A percentile compares a stretch with the other conserved stretches of the same genome.
These are phyloP conservation scores for Alternaria solani DNA, from an alignment of 2,329 filamentous ascomycete species.

Conservation along the genomic window DNA sequence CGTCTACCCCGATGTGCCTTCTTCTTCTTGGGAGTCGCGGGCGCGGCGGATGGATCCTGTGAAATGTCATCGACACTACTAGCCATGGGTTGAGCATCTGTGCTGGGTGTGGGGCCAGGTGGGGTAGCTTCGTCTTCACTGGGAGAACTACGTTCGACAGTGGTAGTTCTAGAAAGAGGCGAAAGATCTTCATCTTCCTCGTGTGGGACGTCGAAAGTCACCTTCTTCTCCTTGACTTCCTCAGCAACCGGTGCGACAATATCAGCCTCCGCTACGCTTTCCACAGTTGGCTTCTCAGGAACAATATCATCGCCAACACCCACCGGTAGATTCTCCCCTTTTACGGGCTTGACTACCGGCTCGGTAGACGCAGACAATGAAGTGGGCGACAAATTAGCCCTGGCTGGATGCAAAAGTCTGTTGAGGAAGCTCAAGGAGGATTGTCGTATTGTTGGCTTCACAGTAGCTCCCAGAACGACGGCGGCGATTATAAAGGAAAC, in stretches of 20 bases:
- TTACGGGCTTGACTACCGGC: slow-evolving; percentile 4
- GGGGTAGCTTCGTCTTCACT: slow-evolving; percentile 22
- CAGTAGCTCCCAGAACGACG: slow-evolving; percentile 18
- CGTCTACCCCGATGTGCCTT: slow-evolving; percentile 60
- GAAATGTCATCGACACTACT: slow-evolving; percentile 27
- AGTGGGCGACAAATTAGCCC: slow-evolving; percentile 16
- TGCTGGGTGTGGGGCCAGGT: slow-evolving; percentile 11
- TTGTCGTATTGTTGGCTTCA: slow-evolving; percentile 22
- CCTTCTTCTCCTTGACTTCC: slow-evolving; percentile 44
- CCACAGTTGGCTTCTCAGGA: slow-evolving; percentile 10
- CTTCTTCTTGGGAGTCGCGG: slow-evolving; percentile 55
- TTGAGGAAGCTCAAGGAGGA: slow-evolving; percentile 26
- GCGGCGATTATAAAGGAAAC: slow-evolving; percentile 19
- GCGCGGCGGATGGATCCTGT: slow-evolving; percentile 32
- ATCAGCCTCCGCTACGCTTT: slow-evolving; percentile 13
- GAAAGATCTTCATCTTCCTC: slow-evolving; percentile 45
- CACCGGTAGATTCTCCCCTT: slow-evolving; percentile 9
- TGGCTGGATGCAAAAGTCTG: slow-evolving; percentile 20
- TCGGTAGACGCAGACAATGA: slow-evolving; percentile 17
- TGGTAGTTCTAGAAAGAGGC: slow-evolving; percentile 46
- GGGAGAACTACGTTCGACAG: slow-evolving; percentile 38
- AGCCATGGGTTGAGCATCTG: slow-evolving; percentile 14
- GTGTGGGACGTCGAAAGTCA: slow-evolving; percentile 44
- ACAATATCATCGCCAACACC: slow-evolving; percentile 10
- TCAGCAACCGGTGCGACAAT: slow-evolving; percentile 12